These are phyloP conservation scores for Trichoderma aggressivum DNA, from an alignment of 2,329 filamentous ascomycete species.

Conservation along the genomic window DNA sequence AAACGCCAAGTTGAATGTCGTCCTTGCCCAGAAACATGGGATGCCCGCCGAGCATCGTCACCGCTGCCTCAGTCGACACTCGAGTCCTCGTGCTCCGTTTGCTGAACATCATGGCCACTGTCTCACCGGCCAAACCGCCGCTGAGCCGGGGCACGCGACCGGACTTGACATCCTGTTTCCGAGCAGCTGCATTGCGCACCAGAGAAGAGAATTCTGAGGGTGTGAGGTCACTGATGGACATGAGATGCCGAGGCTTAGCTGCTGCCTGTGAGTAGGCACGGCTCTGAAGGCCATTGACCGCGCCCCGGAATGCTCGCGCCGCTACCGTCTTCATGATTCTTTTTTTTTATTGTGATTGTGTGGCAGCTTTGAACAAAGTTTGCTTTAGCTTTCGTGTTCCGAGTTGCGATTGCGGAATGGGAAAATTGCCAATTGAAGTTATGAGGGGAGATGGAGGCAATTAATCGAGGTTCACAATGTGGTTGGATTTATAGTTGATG, in stretches of 20 bases:
- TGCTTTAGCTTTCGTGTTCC: not conserved
- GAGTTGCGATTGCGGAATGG: not conserved
- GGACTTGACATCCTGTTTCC: slow-evolving; percentile 76
- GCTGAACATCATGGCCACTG: slow-evolving; percentile 93
- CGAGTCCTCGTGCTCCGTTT: slow-evolving; percentile 93
- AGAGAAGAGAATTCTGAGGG: slow-evolving; percentile 75
- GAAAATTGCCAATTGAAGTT: not conserved
- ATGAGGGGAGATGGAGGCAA: not conserved
- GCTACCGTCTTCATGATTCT: slow-evolving; percentile 34
- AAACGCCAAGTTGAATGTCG: slow-evolving; percentile 89
- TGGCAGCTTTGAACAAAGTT: not conserved
- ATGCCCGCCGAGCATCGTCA: slow-evolving; percentile 83
- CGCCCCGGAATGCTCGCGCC: slow-evolving; percentile 34
- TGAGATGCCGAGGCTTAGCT: slow-evolving; percentile 69
- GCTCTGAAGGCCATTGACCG: slow-evolving; percentile 37
- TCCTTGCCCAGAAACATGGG: slow-evolving; percentile 96
- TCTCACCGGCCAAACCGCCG: slow-evolving; percentile 66
- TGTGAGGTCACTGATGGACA: slow-evolving; percentile 85
- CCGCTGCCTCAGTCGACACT: slow-evolving; percentile 87
- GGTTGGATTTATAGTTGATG: not conserved
- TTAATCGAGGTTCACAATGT: too few species aligned
- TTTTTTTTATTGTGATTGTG: not conserved
- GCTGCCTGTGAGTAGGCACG: slow-evolving; percentile 43
- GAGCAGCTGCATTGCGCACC: slow-evolving; percentile 73
- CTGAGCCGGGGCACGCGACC: slow-evolving; percentile 54